Conservation (phyloP, 768 basidiomycete species). For the Dioszegia aurantiaca region DNA sequence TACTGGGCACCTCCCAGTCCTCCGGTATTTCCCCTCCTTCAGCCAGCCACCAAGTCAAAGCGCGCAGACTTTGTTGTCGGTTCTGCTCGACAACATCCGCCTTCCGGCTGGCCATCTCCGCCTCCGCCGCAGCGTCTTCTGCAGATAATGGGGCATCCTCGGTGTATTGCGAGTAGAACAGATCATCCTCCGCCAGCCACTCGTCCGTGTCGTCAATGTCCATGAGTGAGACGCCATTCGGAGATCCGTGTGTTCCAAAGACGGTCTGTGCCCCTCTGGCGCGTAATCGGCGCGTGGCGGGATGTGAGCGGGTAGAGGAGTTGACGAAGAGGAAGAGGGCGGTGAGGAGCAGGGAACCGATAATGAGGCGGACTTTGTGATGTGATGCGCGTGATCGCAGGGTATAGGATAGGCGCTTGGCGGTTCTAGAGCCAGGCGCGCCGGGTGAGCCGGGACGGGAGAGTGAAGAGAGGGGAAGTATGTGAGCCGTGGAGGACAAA, state of each 20-base stretch:
- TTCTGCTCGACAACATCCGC: slow-evolving; percentile 35
- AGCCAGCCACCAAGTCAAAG: slow-evolving; percentile 46
- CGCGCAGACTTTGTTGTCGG: slow-evolving; percentile 29
- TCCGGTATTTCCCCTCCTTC: slow-evolving; percentile 43
- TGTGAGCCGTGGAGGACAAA: not conserved
- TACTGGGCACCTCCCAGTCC: slow-evolving; percentile 35
- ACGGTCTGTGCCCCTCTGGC: not conserved
- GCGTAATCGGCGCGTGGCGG: not conserved
- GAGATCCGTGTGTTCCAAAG: not conserved
- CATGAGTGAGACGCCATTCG: slow-evolving; percentile 32
- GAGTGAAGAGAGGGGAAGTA: slow-evolving; percentile 3
- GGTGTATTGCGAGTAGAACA: slow-evolving; percentile 36
- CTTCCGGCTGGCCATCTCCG: slow-evolving; percentile 22
- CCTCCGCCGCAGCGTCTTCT: slow-evolving; percentile 28
- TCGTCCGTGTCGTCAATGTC: slow-evolving; percentile 36
- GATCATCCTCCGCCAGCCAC: slow-evolving; percentile 44
- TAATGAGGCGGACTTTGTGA: slow-evolving; percentile 27
- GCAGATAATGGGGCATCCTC: slow-evolving; percentile 25
- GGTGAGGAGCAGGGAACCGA: slow-evolving; percentile 24
- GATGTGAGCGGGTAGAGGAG: slow-evolving; percentile 6
- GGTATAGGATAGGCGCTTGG: slow-evolving; percentile 33
- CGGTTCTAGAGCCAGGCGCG: slow-evolving; percentile 1
- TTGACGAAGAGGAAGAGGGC: slow-evolving; percentile 12
- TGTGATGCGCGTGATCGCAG: slow-evolving; percentile 27
- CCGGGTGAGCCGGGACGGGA: not conserved